phyloP scores from a whole-genome alignment of 257 asterid species.

The Solanum bulbocastanum region DNA sequence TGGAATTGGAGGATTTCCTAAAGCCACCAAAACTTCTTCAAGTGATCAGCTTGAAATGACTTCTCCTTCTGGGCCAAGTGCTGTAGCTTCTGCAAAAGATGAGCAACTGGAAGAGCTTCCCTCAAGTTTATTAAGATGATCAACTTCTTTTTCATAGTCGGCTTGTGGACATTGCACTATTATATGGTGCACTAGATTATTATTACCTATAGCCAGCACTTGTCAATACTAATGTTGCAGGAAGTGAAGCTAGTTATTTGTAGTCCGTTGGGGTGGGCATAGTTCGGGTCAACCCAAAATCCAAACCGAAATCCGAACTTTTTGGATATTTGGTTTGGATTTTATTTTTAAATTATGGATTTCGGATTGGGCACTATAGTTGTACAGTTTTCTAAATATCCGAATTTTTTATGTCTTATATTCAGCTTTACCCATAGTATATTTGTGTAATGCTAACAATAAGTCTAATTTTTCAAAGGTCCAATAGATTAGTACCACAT shows the following conservation, averaged over 20 bases:
- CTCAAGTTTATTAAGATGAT: neutral
- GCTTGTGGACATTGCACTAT: neutral
- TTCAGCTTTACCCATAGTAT: neutral
- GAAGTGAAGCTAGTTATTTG: neutral
- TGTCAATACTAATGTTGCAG: neutral
- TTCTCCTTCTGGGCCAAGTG: neutral
- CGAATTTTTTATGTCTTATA: neutral
- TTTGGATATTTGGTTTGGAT: neutral
- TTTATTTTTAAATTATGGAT: neutral
- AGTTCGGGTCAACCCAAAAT: neutral
- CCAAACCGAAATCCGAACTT: neutral
- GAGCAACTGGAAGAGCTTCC: neutral
- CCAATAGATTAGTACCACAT: neutral
- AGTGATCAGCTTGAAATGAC: conserved; percentile 14
- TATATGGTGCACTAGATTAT: neutral
- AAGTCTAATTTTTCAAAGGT: neutral
- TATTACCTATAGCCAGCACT: neutral
- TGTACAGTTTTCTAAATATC: neutral
- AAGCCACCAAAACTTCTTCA: conserved; percentile 1
- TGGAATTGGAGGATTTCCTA: conserved; percentile 8
- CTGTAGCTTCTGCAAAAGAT: neutral
- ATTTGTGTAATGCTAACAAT: neutral
- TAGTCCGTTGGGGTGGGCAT: neutral
- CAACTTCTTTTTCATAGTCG: neutral
- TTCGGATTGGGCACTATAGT: neutral